Evolutionary conservation across 2,329 filamentous ascomycete species (phyloP).

Genomic region (Colletotrichum spinosum): DNA sequence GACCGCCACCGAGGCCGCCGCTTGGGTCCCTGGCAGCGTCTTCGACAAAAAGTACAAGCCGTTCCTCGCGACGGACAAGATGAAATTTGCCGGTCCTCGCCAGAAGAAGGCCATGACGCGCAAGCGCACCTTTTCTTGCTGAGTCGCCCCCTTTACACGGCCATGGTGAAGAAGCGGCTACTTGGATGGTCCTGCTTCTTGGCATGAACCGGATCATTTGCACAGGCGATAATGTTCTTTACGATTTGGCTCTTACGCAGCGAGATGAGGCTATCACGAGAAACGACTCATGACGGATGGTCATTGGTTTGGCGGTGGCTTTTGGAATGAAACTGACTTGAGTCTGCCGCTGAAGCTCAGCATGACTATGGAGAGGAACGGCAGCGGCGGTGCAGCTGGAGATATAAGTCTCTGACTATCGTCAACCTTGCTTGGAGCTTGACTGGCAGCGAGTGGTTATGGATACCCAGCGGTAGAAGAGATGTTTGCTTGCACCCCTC

Average conservation of each 20-base stretch:
- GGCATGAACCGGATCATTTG: not conserved
- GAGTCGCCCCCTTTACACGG: not conserved
- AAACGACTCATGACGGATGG: too few species aligned
- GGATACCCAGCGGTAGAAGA: too few species aligned
- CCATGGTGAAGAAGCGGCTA: not conserved
- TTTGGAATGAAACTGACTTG: too few species aligned
- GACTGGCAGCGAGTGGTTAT: too few species aligned
- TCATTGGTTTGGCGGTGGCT: too few species aligned
- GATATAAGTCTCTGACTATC: too few species aligned
- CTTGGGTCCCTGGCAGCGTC: conserved; percentile 12
- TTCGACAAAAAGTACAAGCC: conserved; percentile 36
- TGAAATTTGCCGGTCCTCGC: conserved; percentile 28
- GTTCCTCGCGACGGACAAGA: conserved; percentile 11
- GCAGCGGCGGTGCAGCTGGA: too few species aligned
- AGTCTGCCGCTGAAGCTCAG: too few species aligned
- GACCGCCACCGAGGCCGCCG: conserved; percentile 5
- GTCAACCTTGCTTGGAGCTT: too few species aligned
- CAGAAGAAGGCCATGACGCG: conserved; percentile 31
- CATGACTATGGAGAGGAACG: too few species aligned
- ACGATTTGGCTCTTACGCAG: not conserved
- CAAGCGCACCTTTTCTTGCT: conserved; percentile 28
- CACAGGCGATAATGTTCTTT: not conserved
- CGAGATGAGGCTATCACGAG: not conserved
- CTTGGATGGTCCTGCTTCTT: conserved; percentile 12
- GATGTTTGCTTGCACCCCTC: too few species aligned